Percentiles rank a stretch among this genome's conserved stretches.
These are phyloP conservation scores for Russula vinacea DNA, from an alignment of 768 basidiomycete genomes.

Conservation along the genomic window DNA sequence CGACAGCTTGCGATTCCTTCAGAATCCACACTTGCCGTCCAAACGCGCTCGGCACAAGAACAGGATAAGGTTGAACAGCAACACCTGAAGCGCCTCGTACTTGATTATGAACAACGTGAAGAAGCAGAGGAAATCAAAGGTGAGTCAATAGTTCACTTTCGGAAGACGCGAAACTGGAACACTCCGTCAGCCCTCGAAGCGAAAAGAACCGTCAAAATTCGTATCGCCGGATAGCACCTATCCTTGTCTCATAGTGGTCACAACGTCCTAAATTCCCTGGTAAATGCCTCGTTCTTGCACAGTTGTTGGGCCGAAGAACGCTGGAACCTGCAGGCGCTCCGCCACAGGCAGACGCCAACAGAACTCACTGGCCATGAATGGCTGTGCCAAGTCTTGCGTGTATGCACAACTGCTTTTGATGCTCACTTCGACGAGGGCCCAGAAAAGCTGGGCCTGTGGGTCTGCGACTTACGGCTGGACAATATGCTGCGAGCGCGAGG, in stretches of 20 bases:
- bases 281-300: slow-evolving; percentile 24
- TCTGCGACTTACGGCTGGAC: slow-evolving; percentile 14
- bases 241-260: slow-evolving; percentile 1
- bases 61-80: slow-evolving; percentile 97
- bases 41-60: slow-evolving; percentile 86
- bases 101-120: slow-evolving; percentile 87
- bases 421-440: slow-evolving; percentile 9
- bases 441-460: background rate
- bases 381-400: slow-evolving; percentile 19
- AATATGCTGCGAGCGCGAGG: slow-evolving; percentile 16
- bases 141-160: slow-evolving; percentile 31
- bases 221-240: slow-evolving; percentile 58
- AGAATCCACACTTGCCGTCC: slow-evolving; percentile 82
- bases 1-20: slow-evolving; percentile 89
- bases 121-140: slow-evolving; percentile 82
- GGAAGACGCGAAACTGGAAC: background rate
- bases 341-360: slow-evolving; percentile 6
- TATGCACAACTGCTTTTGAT: slow-evolving; percentile 17
- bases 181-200: slow-evolving; percentile 56
- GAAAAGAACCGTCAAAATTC: slow-evolving; percentile 72
- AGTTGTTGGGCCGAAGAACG: slow-evolving; percentile 12
- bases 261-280: slow-evolving; percentile 11
- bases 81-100: slow-evolving; percentile 91
- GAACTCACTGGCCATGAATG: slow-evolving; percentile 14
- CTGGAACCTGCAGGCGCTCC: slow-evolving; percentile 13